Evolutionary conservation across 495 filamentous ascomycete genomes (phyloP).

Genomic region (Durotheca rogersii): DNA sequence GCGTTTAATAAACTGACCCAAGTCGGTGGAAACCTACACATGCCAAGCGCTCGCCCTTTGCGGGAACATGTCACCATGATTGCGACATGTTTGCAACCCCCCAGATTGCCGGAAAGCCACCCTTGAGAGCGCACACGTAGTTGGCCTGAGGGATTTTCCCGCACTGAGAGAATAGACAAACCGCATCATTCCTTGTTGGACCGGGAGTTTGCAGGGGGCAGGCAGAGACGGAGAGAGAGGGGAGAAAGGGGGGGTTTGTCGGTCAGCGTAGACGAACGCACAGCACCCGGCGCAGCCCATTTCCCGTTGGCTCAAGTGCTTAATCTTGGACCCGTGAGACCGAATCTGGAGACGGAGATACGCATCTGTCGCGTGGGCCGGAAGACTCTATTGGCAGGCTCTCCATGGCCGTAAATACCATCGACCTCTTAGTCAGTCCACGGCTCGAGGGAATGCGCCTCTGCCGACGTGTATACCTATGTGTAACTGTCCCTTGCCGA

Average conservation of each 20-base stretch:
- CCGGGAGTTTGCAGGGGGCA: constrained; percentile 13
- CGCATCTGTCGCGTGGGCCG: background rate
- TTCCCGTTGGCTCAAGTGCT: constrained; percentile 2
- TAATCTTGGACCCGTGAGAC: constrained; percentile 13
- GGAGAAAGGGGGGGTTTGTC: background rate
- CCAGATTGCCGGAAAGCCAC: background rate
- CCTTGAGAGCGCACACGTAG: constrained; percentile 1
- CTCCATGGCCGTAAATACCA: too few species aligned
- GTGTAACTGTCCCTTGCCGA: too few species aligned
- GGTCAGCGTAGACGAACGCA: too few species aligned
- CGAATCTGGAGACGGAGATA: constrained; percentile 5
- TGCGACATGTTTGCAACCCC: constrained; percentile 12
- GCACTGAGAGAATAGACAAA: background rate
- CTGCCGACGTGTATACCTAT: too few species aligned
- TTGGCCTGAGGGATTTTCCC: constrained; percentile 12
- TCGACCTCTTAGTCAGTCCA: too few species aligned
- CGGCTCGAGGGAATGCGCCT: too few species aligned
- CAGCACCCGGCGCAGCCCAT: constrained; percentile 8
- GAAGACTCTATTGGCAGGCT: constrained; percentile 1
- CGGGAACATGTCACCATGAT: constrained; percentile 3
- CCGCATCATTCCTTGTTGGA: constrained; percentile 4
- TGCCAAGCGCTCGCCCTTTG: constrained; percentile 9
- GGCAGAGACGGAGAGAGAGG: constrained; percentile 7
- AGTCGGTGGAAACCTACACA: constrained; percentile 7
- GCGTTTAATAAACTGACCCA: constrained; percentile 20